phyloP scores from a whole-genome alignment of 139 green algal species.

The Cymbomonas tetramitiformis region DNA sequence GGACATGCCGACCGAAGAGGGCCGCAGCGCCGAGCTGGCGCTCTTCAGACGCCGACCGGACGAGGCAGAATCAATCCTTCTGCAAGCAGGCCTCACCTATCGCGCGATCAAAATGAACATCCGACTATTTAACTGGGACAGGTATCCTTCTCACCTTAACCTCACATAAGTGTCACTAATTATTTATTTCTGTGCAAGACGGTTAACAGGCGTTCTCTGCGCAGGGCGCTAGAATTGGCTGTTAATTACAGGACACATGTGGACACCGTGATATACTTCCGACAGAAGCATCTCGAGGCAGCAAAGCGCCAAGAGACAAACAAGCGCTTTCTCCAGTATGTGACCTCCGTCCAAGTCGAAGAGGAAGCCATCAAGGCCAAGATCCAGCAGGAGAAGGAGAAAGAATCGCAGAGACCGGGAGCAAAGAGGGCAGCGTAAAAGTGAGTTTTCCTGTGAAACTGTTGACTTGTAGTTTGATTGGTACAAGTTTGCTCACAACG shows the following conservation, averaged over 20 bases:
- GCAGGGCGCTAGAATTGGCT: conserved; percentile 47
- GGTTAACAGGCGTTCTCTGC: conserved; percentile 1
- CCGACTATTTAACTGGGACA: conserved; percentile 30
- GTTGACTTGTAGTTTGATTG: too few relatives aligned
- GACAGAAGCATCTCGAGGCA: conserved; percentile 5
- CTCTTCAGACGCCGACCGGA: conserved; percentile 37
- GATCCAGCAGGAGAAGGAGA: conserved; percentile 39
- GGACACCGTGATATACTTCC: conserved; percentile 52
- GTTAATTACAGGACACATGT: conserved; percentile 49
- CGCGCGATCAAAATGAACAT: conserved; percentile 66
- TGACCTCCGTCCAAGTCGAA: conserved; percentile 7
- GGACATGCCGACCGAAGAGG: conserved; percentile 45
- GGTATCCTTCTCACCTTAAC: not conserved
- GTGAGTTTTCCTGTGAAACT: too few relatives aligned
- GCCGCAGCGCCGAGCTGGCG: conserved; percentile 50
- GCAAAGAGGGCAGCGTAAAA: too few relatives aligned
- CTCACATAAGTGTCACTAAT: not conserved
- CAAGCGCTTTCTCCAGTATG: conserved; percentile 27
- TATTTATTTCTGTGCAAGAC: not conserved
- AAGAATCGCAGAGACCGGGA: conserved; percentile 36
- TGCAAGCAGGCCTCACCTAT: conserved; percentile 54
- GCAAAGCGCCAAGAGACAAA: conserved; percentile 23
- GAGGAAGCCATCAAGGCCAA: conserved; percentile 26
- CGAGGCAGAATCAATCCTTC: conserved; percentile 52
- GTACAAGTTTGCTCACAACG: too few relatives aligned